Percentiles rank a stretch among this genome's conserved stretches.
Conservation (phyloP, 306 rosid genomes). For the Senna tora region DNA sequence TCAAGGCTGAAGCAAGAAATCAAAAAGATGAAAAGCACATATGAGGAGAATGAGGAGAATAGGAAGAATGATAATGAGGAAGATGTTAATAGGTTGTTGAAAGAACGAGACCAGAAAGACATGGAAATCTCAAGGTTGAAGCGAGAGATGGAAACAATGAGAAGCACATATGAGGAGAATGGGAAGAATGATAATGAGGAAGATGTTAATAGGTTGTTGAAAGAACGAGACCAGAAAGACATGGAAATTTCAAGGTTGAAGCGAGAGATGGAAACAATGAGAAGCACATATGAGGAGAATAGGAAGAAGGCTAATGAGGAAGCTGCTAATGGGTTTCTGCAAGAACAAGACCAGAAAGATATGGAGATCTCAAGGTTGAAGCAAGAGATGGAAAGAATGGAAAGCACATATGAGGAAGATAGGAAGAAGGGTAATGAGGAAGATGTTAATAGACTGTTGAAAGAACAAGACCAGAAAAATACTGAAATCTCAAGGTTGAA, state of each 20-base stretch:
- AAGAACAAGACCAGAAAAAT: background rate
- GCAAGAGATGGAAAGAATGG: slow-evolving; percentile 7
- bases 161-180: background rate
- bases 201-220: background rate
- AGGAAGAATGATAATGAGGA: slow-evolving; percentile 23
- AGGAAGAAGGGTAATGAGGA: background rate
- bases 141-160: background rate
- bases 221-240: background rate
- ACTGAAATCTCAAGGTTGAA: background rate
- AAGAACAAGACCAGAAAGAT: background rate
- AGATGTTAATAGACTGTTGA: background rate
- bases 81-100: slow-evolving; percentile 5
- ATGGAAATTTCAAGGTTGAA: background rate
- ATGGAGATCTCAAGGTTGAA: slow-evolving; percentile 8
- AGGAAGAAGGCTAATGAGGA: background rate
- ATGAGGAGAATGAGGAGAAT: background rate
- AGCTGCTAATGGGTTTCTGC: background rate
- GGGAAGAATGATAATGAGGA: background rate
- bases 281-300: background rate
- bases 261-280: background rate
- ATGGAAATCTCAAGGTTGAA: background rate
- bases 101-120: background rate
- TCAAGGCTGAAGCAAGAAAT: background rate
- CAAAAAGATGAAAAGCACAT: background rate
- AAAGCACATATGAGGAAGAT: background rate